phyloP scores from a whole-genome alignment of 495 filamentous ascomycete genomes.

The Aspergillus homomorphus region DNA sequence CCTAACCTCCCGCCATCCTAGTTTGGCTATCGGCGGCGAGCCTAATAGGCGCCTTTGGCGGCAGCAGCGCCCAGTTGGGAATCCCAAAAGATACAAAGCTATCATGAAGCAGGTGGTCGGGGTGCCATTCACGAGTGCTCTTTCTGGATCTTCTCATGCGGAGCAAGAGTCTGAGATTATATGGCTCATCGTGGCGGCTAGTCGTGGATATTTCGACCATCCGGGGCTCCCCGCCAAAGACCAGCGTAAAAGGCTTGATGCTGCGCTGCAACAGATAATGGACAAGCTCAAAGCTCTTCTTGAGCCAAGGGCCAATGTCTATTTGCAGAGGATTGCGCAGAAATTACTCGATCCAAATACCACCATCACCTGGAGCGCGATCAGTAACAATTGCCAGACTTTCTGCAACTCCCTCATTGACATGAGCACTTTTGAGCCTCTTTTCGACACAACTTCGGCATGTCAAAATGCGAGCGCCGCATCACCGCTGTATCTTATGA shows the following conservation, averaged over 20 bases:
- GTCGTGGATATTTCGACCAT: conserved; percentile 7
- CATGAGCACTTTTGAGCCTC: conserved; percentile 20
- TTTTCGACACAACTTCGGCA: conserved; percentile 18
- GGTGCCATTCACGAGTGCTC: conserved; percentile 30
- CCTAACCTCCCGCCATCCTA: background rate
- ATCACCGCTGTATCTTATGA: conserved; percentile 34
- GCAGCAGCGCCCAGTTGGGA: conserved; percentile 13
- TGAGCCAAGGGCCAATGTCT: conserved; percentile 13
- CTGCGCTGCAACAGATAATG: background rate
- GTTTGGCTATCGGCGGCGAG: conserved; percentile 14
- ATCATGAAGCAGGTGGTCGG: conserved; percentile 44
- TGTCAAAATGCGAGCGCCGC: background rate
- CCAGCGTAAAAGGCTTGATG: background rate
- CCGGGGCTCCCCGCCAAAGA: conserved; percentile 1
- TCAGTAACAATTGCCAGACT: background rate
- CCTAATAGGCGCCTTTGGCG: conserved; percentile 15
- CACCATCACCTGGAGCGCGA: background rate
- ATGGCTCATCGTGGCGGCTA: conserved; percentile 16
- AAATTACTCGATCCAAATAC: conserved; percentile 23
- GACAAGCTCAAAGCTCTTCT: conserved; percentile 19
- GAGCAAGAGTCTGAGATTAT: conserved; percentile 21
- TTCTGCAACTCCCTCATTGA: conserved; percentile 17
- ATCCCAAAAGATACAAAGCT: conserved; percentile 34
- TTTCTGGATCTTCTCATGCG: conserved; percentile 12
- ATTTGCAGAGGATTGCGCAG: conserved; percentile 25